Conservation (phyloP, 176 grass and related monocot species). For the Carex myosuroides region DNA sequence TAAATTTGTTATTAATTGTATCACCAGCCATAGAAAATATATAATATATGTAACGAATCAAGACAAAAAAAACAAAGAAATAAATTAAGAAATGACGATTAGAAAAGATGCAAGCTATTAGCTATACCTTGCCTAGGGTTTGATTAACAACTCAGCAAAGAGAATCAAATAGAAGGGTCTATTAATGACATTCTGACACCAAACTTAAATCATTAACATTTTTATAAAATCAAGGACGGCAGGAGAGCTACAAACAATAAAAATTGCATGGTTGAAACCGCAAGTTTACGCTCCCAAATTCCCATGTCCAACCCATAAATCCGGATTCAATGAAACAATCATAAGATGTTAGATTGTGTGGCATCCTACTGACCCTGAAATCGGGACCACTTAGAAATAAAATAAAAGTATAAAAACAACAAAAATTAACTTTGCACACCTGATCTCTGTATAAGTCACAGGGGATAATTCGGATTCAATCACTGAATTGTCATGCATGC, state of each 20-base stretch:
- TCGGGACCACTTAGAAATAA: background rate
- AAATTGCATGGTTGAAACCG: conserved; percentile 38
- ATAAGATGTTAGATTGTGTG: background rate
- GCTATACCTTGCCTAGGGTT: conserved; percentile 42
- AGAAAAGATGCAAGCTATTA: conserved; percentile 60
- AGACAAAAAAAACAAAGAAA: background rate
- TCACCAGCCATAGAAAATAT: background rate
- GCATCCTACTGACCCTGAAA: background rate
- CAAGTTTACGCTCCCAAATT: conserved; percentile 39
- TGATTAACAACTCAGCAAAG: conserved; percentile 43
- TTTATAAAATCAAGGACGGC: conserved; percentile 24
- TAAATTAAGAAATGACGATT: conserved; percentile 36
- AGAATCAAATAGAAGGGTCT: conserved; percentile 64
- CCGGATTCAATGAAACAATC: background rate
- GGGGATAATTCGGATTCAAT: background rate
- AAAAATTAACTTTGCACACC: background rate
- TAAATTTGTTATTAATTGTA: background rate
- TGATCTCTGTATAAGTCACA: background rate
- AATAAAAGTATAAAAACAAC: background rate
- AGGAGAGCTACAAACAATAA: conserved; percentile 14
- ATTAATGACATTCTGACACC: conserved; percentile 69
- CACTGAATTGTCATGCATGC: conserved; percentile 11
- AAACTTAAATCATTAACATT: conserved; percentile 32
- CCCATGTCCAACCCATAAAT: conserved; percentile 16
- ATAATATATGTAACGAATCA: background rate